Base-by-base conservation (phyloP, 108 stramenopile species). In the Bacterosira constricta region DNA sequence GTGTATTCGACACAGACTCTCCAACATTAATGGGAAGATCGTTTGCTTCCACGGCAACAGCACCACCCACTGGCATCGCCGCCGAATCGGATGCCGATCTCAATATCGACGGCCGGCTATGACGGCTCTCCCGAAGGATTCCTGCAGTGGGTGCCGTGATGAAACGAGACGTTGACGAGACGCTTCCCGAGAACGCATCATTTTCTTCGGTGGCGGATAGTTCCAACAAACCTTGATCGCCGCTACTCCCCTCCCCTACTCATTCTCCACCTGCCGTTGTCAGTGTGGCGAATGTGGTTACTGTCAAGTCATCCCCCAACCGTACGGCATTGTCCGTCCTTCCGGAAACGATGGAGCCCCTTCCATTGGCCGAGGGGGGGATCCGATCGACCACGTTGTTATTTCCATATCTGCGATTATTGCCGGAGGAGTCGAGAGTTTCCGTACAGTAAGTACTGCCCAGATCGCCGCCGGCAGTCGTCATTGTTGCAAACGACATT, bases 1-100 rank as follows among this genome's bases (percentile, higher is more conserved):
- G 77, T 38, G 77, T 52, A 50, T 78, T 78, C 13, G 77, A 78
- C 6, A 78, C 77, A 18, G 75, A 76, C 58, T 76, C 75, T 21
- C 66, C 66, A 31, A 52, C 66, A 58, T 60, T 55, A 30, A 69
- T 49, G 17, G 60, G 59, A 37, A 65, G 35, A 26, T 65, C 63
- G 36, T 46, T 47, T n/a, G 49, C 32, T 26, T 50, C 63, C 23
- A 23, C 63, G 26, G 26, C 21, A 0, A 34, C 35, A 10, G 49
- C 20, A n/a, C n/a, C n/a, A n/a, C n/a, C n/a, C n/a, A n/a, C n/a
- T 20, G 6, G n/a, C 26, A 23, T 31, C 6, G 68, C 29, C 18
- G 36, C 3, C 10, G 52, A 23, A 31, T 25, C 63, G 42, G 45
- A 35, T 26, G 59, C 20, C 18, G 49, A 34, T 17, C 71, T 29